A percentile compares a stretch with the other conserved stretches of the same genome.
phyloP scores from a whole-genome alignment of 169 alveolate genomes.

The Plasmodium chabaudi region DNA sequence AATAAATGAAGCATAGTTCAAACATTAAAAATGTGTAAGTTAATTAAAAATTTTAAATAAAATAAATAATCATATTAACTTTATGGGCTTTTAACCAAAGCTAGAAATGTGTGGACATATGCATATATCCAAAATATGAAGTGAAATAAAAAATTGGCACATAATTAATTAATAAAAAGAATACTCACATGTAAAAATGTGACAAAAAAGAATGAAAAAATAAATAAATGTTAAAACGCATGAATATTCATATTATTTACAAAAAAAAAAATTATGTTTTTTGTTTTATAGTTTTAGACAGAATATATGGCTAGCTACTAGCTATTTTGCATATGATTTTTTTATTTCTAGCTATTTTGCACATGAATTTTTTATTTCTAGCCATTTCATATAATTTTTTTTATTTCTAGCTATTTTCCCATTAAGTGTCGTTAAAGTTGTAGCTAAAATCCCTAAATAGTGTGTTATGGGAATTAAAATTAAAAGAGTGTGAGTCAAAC shows the following conservation, averaged over 20 bases:
- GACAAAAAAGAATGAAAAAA: too few species aligned
- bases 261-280: slow-evolving; percentile 15
- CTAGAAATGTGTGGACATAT: background rate
- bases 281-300: background rate
- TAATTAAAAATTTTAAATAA: slow-evolving; percentile 10
- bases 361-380: background rate
- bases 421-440: slow-evolving; percentile 16
- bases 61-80: background rate
- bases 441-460: slow-evolving; percentile 38
- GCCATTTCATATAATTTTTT: background rate
- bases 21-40: slow-evolving; percentile 20
- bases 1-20: background rate
- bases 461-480: background rate
- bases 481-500: slow-evolving; percentile 7
- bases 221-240: background rate
- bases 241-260: slow-evolving; percentile 21
- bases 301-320: background rate
- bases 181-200: background rate
- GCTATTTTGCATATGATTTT: background rate
- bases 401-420: background rate
- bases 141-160: background rate
- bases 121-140: background rate
- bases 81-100: background rate
- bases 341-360: background rate
- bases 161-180: background rate